phyloP scores from a whole-genome alignment of 805 yeast genomes.

The Metschnikowia matae region DNA sequence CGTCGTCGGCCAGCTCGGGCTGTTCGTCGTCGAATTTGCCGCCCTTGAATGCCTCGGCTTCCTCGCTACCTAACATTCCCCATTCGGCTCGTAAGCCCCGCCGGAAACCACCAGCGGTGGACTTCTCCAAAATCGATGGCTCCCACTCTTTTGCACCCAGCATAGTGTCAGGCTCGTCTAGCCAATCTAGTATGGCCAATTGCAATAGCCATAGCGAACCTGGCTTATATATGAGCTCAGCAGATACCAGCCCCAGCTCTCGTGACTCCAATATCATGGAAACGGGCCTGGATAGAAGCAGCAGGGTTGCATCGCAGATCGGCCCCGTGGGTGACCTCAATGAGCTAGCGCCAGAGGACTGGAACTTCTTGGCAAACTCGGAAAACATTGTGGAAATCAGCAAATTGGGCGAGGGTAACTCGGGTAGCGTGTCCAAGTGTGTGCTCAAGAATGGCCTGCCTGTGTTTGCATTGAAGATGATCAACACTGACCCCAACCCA shows the following conservation, averaged over 20 bases:
- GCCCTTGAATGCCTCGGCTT: not conserved
- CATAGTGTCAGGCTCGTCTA: conserved; percentile 2
- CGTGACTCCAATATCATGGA: conserved; percentile 7
- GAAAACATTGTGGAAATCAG: conserved; percentile 65
- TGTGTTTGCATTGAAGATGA: conserved; percentile 79
- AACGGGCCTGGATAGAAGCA: not conserved
- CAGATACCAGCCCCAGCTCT: conserved; percentile 6
- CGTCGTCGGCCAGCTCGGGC: not conserved
- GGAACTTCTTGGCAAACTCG: conserved; percentile 59
- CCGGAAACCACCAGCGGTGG: conserved; percentile 44
- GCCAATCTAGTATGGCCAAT: conserved; percentile 6
- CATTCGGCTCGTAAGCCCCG: conserved; percentile 11
- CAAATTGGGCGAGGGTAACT: conserved; percentile 88
- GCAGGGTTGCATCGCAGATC: not conserved
- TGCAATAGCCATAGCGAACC: conserved; percentile 1
- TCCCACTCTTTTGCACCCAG: conserved; percentile 17
- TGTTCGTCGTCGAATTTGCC: not conserved
- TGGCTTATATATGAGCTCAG: not conserved
- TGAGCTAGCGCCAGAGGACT: conserved; percentile 65
- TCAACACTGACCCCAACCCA: conserved; percentile 74
- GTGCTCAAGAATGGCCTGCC: conserved; percentile 51
- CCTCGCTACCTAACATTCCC: conserved; percentile 13
- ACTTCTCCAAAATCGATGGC: conserved; percentile 33
- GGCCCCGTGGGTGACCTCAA: conserved; percentile 30
- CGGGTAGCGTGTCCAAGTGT: conserved; percentile 87